Conservation (phyloP, 2,329 filamentous ascomycete genomes). For the Cadophora gregata region DNA sequence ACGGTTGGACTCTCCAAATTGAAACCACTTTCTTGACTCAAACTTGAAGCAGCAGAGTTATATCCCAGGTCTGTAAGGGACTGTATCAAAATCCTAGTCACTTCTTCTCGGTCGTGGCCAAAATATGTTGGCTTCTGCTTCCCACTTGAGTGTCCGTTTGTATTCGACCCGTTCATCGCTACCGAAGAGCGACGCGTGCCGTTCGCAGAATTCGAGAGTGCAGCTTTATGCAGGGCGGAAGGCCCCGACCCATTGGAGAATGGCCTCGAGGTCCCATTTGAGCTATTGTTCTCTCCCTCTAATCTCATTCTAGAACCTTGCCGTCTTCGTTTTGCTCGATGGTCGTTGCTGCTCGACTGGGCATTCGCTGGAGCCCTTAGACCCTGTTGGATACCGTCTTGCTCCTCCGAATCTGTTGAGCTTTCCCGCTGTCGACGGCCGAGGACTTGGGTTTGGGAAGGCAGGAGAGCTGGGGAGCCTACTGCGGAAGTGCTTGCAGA, state of each 20-base stretch:
- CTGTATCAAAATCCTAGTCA: slow-evolving; percentile 91
- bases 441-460: slow-evolving; percentile 50
- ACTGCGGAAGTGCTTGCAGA: slow-evolving; percentile 34
- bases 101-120: slow-evolving; percentile 90
- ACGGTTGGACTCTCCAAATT: slow-evolving; percentile 87
- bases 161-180: slow-evolving; percentile 59
- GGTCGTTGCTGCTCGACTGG: slow-evolving; percentile 34
- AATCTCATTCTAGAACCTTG: slow-evolving; percentile 65
- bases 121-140: slow-evolving; percentile 60
- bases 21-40: slow-evolving; percentile 84
- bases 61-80: slow-evolving; percentile 90
- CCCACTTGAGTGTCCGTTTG: slow-evolving; percentile 39
- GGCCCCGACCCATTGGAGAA: slow-evolving; percentile 61
- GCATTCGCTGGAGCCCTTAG: slow-evolving; percentile 35
- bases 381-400: slow-evolving; percentile 42
- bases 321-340: slow-evolving; percentile 64
- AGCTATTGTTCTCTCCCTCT: slow-evolving; percentile 59
- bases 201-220: slow-evolving; percentile 50
- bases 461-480: slow-evolving; percentile 38
- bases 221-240: slow-evolving; percentile 52
- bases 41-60: slow-evolving; percentile 71
- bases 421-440: slow-evolving; percentile 61
- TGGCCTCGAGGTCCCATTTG: slow-evolving; percentile 60
- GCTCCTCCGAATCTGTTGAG: slow-evolving; percentile 48
- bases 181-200: slow-evolving; percentile 53